Percentiles rank a stretch among this genome's conserved stretches.
Conservation (phyloP, 108 stramenopile species). For the Cyclotella choctawhatcheeana region DNA sequence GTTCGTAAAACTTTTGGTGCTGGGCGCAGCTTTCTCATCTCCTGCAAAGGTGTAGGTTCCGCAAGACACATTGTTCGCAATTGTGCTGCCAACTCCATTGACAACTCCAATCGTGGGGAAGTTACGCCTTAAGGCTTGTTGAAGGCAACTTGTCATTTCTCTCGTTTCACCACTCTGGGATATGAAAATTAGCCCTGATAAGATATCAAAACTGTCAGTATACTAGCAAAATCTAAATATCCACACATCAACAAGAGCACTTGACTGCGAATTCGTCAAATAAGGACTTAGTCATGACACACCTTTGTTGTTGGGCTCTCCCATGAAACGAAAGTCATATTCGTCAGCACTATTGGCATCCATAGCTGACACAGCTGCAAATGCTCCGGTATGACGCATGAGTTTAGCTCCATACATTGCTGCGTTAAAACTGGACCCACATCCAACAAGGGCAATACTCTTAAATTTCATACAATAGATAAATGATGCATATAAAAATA, state of each 20-base stretch:
- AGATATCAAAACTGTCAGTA: no score
- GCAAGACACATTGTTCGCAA: slow-evolving; percentile 76
- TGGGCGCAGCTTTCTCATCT: slow-evolving; percentile 84
- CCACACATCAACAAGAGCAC: no score
- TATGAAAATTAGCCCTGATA: slow-evolving; percentile 65
- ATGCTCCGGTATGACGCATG: slow-evolving; percentile 73
- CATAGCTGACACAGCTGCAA: slow-evolving; percentile 66
- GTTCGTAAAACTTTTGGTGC: slow-evolving; percentile 91
- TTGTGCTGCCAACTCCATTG: slow-evolving; percentile 83
- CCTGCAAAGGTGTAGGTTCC: slow-evolving; percentile 91
- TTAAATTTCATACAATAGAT: background rate
- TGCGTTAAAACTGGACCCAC: slow-evolving; percentile 84
- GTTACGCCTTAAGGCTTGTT: slow-evolving; percentile 47
- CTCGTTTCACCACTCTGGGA: slow-evolving; percentile 90
- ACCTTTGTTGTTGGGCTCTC: slow-evolving; percentile 19
- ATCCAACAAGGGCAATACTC: slow-evolving; percentile 58
- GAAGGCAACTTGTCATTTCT: slow-evolving; percentile 71
- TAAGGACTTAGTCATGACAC: background rate
- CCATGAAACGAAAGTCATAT: slow-evolving; percentile 55
- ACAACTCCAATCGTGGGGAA: slow-evolving; percentile 73
- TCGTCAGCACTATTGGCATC: slow-evolving; percentile 74
- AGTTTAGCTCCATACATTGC: slow-evolving; percentile 84
- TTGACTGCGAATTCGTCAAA: background rate
- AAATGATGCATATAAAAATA: background rate
- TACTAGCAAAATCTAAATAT: no score